Evolutionary conservation across 805 yeast genomes (phyloP), one percentile per base, ranked within the genome.

Genomic region (Metschnikowia santaceciliae): DNA sequence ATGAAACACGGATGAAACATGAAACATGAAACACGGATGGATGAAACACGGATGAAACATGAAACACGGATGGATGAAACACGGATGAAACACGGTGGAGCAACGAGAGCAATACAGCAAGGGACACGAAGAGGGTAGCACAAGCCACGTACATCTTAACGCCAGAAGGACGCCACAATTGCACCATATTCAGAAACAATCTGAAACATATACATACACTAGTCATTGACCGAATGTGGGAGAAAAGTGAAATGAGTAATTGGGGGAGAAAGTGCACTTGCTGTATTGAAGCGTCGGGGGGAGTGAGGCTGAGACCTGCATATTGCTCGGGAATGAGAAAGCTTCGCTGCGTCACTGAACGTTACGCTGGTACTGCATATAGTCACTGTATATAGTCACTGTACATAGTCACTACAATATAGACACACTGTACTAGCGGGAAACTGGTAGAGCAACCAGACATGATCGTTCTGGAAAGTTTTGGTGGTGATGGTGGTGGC

Each of bases 271-370:
- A 17, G 36, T 13, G 20, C n/a, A 23, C 41, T 44, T 44, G 47
- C 47, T 44, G 34, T 44, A 44, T 23, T 7, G 47, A 14, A 34
- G 40, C 40, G 39, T 15, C 47, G 37, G 30, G 39, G 22, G 40
- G 47, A 35, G 47, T n/a, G 41, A 23, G 47, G 34, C 17, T 11
- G 32, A 20, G 13, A n/a, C 40, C 40, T 36, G 33, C 40, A 36
- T 26, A 35, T 15, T 13, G 5, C 33, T 13, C 46, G 34, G 19
- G 37, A 4, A 6, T 19, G 17, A 22, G 23, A 44, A 34, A 35
- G 34, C 34, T 44, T 44, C 41, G 40, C 34, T 44, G 47, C 47
- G 15, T 44, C 33, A 36, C 37, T 2, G 37, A 32, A n/a, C 37
- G 37, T 17, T 20, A 7, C 4, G 23, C 17, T 10, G 37, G 19